Conservation (phyloP, 352 stramenopile species). For the Plasmopara halstedii region DNA sequence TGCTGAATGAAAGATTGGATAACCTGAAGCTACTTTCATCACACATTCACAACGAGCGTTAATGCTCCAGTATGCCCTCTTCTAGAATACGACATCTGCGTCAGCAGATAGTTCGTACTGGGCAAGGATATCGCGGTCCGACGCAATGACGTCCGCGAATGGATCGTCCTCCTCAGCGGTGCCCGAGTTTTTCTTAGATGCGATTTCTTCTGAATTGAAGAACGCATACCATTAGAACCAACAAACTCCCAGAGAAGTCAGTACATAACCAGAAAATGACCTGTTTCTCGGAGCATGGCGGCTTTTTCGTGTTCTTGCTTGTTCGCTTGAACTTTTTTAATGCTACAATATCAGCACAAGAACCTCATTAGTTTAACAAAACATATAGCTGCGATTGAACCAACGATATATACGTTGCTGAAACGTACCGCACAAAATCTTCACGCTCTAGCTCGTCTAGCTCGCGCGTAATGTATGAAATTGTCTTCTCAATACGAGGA, state of each 20-base stretch:
- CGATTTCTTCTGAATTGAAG: slow-evolving; percentile 9
- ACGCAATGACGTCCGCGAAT: slow-evolving; percentile 60
- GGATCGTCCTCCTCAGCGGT: slow-evolving; percentile 40
- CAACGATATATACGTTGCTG: not conserved
- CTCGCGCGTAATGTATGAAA: slow-evolving; percentile 97
- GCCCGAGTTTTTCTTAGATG: slow-evolving; percentile 4
- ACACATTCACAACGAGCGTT: no score
- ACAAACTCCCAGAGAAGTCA: not conserved
- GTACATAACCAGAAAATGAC: slow-evolving; percentile 9
- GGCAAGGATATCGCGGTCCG: slow-evolving; percentile 74
- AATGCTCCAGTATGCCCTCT: no score
- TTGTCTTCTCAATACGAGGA: slow-evolving; percentile 94
- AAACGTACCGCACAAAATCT: slow-evolving; percentile 80
- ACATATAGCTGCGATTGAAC: not conserved
- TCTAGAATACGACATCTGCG: slow-evolving; percentile 76
- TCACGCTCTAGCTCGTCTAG: slow-evolving; percentile 99
- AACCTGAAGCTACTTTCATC: no score
- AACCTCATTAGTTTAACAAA: not conserved
- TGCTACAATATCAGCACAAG: slow-evolving; percentile 29
- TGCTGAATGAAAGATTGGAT: no score
- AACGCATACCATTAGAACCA: not conserved
- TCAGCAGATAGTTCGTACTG: slow-evolving; percentile 69
- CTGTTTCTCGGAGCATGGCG: slow-evolving; percentile 48
- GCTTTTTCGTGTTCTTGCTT: slow-evolving; percentile 89
- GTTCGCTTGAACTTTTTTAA: slow-evolving; percentile 98